Percentiles rank a stretch among this genome's conserved stretches.
Conservation (phyloP, 371 early-diverging fungal genomes). For the Mortierella sp. region DNA sequence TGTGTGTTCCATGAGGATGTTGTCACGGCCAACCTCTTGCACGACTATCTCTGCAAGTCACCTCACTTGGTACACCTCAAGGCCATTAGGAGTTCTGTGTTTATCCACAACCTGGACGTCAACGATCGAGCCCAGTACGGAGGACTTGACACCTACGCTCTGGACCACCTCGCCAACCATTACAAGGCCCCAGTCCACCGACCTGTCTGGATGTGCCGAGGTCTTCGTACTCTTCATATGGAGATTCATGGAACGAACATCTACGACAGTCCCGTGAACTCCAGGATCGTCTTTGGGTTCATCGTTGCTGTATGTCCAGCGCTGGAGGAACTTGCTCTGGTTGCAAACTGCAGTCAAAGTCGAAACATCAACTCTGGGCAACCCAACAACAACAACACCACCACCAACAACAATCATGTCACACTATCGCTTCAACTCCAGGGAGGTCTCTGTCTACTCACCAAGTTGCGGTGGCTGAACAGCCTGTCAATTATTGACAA, state of each 20-base stretch:
- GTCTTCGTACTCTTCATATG: background rate
- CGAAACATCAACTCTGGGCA: too few species aligned
- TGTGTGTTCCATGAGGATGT: background rate
- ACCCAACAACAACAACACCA: too few species aligned
- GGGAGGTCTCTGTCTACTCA: background rate
- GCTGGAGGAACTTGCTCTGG: background rate
- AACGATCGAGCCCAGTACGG: background rate
- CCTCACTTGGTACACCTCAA: background rate
- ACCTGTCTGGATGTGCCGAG: background rate
- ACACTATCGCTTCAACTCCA: background rate
- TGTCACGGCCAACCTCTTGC: background rate
- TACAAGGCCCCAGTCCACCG: background rate
- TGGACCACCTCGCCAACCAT: background rate
- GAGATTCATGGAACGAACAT: background rate
- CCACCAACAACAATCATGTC: background rate
- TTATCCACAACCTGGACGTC: background rate
- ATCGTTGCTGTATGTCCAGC: background rate
- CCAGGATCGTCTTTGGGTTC: conserved; percentile 3
- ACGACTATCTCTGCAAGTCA: background rate
- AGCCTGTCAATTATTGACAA: background rate
- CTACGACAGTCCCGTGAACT: background rate
- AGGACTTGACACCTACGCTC: background rate
- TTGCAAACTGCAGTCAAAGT: background rate
- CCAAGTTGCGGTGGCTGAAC: background rate
- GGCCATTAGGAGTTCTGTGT: background rate